Percentiles rank a stretch among this genome's conserved stretches.
These are phyloP conservation scores for Cryomyces minteri DNA, from an alignment of 495 filamentous ascomycete species.

Conservation along the genomic window DNA sequence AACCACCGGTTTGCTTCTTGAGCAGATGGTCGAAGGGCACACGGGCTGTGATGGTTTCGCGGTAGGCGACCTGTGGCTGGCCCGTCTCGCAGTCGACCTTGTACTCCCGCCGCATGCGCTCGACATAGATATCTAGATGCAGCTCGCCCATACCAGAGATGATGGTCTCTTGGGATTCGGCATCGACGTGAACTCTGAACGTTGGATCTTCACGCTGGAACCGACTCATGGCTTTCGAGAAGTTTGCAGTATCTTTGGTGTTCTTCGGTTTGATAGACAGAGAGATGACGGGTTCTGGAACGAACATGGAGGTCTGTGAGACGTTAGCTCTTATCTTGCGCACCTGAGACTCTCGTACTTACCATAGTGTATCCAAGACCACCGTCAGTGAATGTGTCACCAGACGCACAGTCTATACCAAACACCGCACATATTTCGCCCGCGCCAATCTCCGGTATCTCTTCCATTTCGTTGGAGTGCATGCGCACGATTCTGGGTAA, in stretches of 20 bases:
- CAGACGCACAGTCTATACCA: constrained; percentile 93
- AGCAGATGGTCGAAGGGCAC: constrained; percentile 83
- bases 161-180: constrained; percentile 83
- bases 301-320: constrained; percentile 71
- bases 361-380: constrained; percentile 78
- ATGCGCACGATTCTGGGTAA: constrained; percentile 96
- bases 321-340: constrained; percentile 2
- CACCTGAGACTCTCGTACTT: neutral
- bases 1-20: constrained; percentile 91
- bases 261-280: constrained; percentile 94
- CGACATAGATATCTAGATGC: constrained; percentile 93
- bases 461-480: constrained; percentile 99
- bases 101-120: constrained; percentile 97
- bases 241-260: constrained; percentile 81
- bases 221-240: constrained; percentile 95
- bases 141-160: constrained; percentile 98
- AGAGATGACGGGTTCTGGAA: constrained; percentile 95
- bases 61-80: constrained; percentile 92
- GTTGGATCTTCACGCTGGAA: constrained; percentile 99
- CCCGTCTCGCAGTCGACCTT: constrained; percentile 89
- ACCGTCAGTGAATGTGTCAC: constrained; percentile 96
- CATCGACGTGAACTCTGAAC: constrained; percentile 84
- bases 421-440: constrained; percentile 99
- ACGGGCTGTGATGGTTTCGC: constrained; percentile 69
- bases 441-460: constrained; percentile 75